Conservation (phyloP, 768 basidiomycete species). For the Boletus rufocinnamomeus region DNA sequence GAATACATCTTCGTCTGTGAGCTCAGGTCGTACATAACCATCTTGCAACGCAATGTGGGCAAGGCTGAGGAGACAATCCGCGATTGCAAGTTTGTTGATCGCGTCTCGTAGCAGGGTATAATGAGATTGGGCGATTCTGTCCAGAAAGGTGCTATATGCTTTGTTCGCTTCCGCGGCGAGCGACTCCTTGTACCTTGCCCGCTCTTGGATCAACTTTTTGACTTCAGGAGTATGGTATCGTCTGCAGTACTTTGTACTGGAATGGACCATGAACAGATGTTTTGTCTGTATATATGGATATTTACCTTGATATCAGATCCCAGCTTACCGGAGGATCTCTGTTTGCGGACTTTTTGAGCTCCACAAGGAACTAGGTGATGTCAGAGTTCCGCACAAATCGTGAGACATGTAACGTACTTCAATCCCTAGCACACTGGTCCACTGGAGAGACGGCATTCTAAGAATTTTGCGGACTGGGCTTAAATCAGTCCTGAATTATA, state of each 20-base stretch:
- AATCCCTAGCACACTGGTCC: conserved; percentile 61
- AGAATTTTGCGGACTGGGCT: conserved; percentile 67
- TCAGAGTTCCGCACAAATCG: neutral
- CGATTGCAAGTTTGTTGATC: conserved; percentile 77
- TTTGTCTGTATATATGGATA: neutral
- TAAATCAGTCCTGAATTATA: conserved; percentile 5
- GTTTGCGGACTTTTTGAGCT: conserved; percentile 64
- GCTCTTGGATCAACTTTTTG: conserved; percentile 61
- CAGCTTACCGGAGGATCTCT: conserved; percentile 53
- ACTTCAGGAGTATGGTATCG: conserved; percentile 79
- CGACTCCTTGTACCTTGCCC: conserved; percentile 72
- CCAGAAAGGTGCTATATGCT: conserved; percentile 68
- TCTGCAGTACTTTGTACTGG: conserved; percentile 67
- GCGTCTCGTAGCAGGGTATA: conserved; percentile 74
- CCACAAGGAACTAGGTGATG: conserved; percentile 66
- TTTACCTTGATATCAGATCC: conserved; percentile 66
- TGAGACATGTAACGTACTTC: conserved; percentile 51
- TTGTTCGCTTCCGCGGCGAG: conserved; percentile 64
- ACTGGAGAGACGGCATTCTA: conserved; percentile 72
- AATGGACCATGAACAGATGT: conserved; percentile 1
- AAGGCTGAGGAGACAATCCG: conserved; percentile 86
- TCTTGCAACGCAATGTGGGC: conserved; percentile 75
- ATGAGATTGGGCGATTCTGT: conserved; percentile 64
- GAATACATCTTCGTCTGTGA: conserved; percentile 64
- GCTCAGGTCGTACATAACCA: conserved; percentile 77